A percentile compares a stretch with the other conserved stretches of the same genome.
These are phyloP conservation scores for Ceriops zippeliana DNA, from an alignment of 345 rosid genomes.

Conservation along the genomic window DNA sequence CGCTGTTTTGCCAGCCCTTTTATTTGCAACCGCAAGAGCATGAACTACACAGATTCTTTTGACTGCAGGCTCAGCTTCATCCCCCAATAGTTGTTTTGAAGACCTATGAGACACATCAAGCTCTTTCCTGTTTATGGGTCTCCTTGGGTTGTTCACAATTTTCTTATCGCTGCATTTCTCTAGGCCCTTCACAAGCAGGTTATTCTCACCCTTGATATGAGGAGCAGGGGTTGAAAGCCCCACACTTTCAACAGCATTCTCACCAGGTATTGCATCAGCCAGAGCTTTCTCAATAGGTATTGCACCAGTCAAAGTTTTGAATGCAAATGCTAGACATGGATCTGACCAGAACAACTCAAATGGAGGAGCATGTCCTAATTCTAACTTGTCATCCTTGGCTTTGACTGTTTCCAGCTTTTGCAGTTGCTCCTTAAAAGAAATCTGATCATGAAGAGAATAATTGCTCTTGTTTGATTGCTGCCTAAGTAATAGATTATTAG, in stretches of 20 bases:
- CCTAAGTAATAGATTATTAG: neutral
- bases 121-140: conserved; percentile 16
- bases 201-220: conserved; percentile 11
- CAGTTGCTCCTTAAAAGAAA: conserved; percentile 17
- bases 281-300: conserved; percentile 20
- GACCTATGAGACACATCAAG: conserved; percentile 19
- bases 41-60: conserved; percentile 1
- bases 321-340: conserved; percentile 33
- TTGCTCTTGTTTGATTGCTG: conserved; percentile 14
- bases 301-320: conserved; percentile 31
- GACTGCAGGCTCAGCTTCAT: conserved; percentile 12
- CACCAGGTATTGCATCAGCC: conserved; percentile 25
- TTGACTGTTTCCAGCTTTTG: conserved; percentile 10
- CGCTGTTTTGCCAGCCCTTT: neutral
- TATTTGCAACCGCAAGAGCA: neutral
- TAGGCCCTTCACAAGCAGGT: neutral
- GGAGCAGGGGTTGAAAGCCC: conserved; percentile 17
- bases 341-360: conserved; percentile 26
- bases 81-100: conserved; percentile 30
- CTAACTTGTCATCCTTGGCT: conserved; percentile 19
- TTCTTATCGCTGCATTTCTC: conserved; percentile 10
- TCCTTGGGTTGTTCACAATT: neutral
- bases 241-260: conserved; percentile 3
- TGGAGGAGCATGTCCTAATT: conserved; percentile 18
- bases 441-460: conserved; percentile 16